Base-by-base conservation (phyloP, 768 basidiomycete species). In the Cystoderma amianthinum region DNA sequence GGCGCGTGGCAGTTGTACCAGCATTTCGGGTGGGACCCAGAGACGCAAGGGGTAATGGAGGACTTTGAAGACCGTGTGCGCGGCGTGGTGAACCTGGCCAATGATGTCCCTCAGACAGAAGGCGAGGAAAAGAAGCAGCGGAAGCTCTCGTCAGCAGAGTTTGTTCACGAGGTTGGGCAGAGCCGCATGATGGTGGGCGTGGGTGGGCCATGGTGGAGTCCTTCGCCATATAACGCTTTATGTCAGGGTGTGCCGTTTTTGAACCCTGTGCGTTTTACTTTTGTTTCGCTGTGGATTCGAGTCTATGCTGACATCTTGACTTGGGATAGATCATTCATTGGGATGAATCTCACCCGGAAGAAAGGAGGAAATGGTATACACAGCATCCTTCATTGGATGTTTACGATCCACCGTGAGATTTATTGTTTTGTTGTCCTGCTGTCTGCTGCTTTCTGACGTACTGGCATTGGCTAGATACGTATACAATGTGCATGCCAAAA, bases 181-280 rank as follows among this genome's bases (percentile, higher is more conserved):
- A 58, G 55, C 36, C 51, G 47, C 39, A 49, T 58, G n/a, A 52
- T 62, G 48, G 43, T 62, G 39, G 62, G 59, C 16, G 50, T 61
- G 24, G 55, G 54, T 6, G 47, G 43, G 21, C 59, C 55, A 4
- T 47, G 37, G 41, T 54, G 50, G 54, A 60, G 57, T 39, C 59
- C 59, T 10, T 53, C 52, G 2, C 62, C 62, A 0, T 63, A 61
- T 32, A 57, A 63, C 30, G 58, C 60, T n/a, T 45, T 66, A 4
- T 67, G 65, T 42, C 47, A 57, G 16, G 65, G 61, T 2, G 60
- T 67, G 3, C 61, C 63, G 7, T 65, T 65, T 43, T 49, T 67
- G n/a, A 64, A 67, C 43, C 65, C 63, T 1, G 56, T 64, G 17
- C 18, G 48, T 44, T 3, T 15, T 28, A 28, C 5, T 24, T 25